These are phyloP conservation scores for Phytophthora citrophthora DNA, from an alignment of 352 stramenopile species.

Conservation along the genomic window DNA sequence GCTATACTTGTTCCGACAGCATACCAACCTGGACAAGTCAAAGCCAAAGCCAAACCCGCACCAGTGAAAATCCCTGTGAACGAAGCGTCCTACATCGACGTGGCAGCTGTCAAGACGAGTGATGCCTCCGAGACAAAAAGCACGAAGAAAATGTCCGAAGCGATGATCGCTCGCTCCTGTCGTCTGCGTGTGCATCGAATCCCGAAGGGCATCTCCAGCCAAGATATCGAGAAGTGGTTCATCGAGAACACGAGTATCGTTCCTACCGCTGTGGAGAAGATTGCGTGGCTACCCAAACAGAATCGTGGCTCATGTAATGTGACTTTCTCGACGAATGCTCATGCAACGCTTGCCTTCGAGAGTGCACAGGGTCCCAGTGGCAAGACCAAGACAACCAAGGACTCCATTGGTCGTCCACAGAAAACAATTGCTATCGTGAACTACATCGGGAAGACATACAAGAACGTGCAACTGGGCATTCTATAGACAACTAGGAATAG, in stretches of 20 bases:
- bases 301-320: slow-evolving; percentile 75
- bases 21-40: slow-evolving; percentile 35
- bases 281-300: slow-evolving; percentile 65
- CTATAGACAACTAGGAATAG: slow-evolving; percentile 29
- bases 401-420: slow-evolving; percentile 73
- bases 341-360: slow-evolving; percentile 76
- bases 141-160: slow-evolving; percentile 33
- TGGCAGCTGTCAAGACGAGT: slow-evolving; percentile 26
- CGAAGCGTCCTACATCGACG: slow-evolving; percentile 41
- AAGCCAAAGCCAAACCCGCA: slow-evolving; percentile 3
- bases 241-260: slow-evolving; percentile 65
- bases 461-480: slow-evolving; percentile 62
- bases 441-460: slow-evolving; percentile 71
- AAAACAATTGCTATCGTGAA: slow-evolving; percentile 75
- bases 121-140: neutral
- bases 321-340: slow-evolving; percentile 68
- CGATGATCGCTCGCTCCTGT: slow-evolving; percentile 61
- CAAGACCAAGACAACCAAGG: slow-evolving; percentile 46
- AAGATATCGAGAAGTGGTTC: slow-evolving; percentile 81
- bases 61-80: slow-evolving; percentile 29
- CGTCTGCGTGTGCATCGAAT: slow-evolving; percentile 80
- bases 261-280: slow-evolving; percentile 67
- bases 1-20: slow-evolving; percentile 49
- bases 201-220: slow-evolving; percentile 60
- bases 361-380: slow-evolving; percentile 40